Conservation (phyloP, 345 rosid genomes). For the Salix caprea region DNA sequence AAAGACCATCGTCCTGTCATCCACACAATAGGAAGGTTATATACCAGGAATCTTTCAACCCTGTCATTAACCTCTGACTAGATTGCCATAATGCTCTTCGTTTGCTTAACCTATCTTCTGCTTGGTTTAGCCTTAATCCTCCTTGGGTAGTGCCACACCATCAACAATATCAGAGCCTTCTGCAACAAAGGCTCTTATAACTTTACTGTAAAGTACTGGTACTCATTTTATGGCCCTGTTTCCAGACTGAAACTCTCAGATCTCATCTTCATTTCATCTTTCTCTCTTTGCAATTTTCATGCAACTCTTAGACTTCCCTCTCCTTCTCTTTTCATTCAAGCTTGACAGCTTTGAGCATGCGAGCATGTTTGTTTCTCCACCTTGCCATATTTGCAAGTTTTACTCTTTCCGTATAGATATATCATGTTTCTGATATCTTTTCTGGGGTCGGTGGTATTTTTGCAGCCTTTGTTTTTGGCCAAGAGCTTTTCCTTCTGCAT, state of each 20-base stretch:
- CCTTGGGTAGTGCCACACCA: constrained; percentile 80
- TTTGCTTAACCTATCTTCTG: not conserved
- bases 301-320: constrained; percentile 58
- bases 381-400: constrained; percentile 68
- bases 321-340: constrained; percentile 41
- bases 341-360: constrained; percentile 80
- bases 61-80: constrained; percentile 4
- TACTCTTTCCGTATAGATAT: constrained; percentile 54
- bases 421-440: constrained; percentile 38
- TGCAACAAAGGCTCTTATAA: constrained; percentile 49
- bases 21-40: constrained; percentile 2
- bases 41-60: constrained; percentile 9
- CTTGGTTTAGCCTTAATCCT: constrained; percentile 65
- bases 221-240: constrained; percentile 40
- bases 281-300: constrained; percentile 58
- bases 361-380: constrained; percentile 81
- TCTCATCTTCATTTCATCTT: constrained; percentile 45
- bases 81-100: constrained; percentile 12
- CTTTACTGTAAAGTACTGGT: constrained; percentile 52
- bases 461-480: constrained; percentile 63
- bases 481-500: constrained; percentile 80
- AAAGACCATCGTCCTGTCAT: too few relatives aligned
- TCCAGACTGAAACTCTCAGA: constrained; percentile 50
- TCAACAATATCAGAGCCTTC: constrained; percentile 56
- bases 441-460: constrained; percentile 55